Evolutionary conservation across 306 rosid genomes (phyloP).

Genomic region (Begonia loranthoides): DNA sequence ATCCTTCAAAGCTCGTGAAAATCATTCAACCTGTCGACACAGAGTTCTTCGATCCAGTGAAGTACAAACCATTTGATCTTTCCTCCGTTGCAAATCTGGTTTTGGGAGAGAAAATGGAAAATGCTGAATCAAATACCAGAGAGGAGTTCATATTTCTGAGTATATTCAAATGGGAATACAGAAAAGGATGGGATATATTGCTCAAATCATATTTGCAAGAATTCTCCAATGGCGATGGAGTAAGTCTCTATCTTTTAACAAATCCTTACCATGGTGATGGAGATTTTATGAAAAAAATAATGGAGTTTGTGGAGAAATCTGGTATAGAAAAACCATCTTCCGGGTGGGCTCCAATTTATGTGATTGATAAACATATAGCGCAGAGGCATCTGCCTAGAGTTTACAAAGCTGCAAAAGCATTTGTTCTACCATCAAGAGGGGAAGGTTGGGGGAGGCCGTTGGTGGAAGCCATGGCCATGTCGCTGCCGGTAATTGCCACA

Average conservation of each 20-base stretch:
- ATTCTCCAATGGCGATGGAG: slow-evolving; percentile 38
- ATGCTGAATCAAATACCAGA: slow-evolving; percentile 3
- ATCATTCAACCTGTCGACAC: slow-evolving; percentile 82
- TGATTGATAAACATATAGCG: slow-evolving; percentile 56
- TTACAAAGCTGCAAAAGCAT: slow-evolving; percentile 66
- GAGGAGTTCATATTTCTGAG: slow-evolving; percentile 47
- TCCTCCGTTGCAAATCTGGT: slow-evolving; percentile 27
- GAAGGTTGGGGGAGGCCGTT: slow-evolving; percentile 93
- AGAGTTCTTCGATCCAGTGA: slow-evolving; percentile 53
- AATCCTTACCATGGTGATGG: slow-evolving; percentile 72
- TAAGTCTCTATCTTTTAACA: slow-evolving; percentile 48
- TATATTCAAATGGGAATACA: slow-evolving; percentile 75
- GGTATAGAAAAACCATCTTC: slow-evolving; percentile 26
- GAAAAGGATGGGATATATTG: slow-evolving; percentile 91
- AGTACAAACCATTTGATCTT: slow-evolving; percentile 40
- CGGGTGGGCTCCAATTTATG: slow-evolving; percentile 63
- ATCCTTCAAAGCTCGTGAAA: slow-evolving; percentile 63
- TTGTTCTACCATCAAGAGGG: slow-evolving; percentile 79
- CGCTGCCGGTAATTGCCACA: slow-evolving; percentile 61
- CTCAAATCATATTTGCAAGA: slow-evolving; percentile 52
- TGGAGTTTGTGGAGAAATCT: slow-evolving; percentile 49
- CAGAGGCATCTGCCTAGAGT: slow-evolving; percentile 47
- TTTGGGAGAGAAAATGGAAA: slow-evolving; percentile 19
- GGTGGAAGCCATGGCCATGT: slow-evolving; percentile 89
- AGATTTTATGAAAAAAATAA: slow-evolving; percentile 61